Evolutionary conservation across 352 stramenopile genomes (phyloP), one percentile per base, ranked within the genome.

Genomic region (Plasmopara muralis): DNA sequence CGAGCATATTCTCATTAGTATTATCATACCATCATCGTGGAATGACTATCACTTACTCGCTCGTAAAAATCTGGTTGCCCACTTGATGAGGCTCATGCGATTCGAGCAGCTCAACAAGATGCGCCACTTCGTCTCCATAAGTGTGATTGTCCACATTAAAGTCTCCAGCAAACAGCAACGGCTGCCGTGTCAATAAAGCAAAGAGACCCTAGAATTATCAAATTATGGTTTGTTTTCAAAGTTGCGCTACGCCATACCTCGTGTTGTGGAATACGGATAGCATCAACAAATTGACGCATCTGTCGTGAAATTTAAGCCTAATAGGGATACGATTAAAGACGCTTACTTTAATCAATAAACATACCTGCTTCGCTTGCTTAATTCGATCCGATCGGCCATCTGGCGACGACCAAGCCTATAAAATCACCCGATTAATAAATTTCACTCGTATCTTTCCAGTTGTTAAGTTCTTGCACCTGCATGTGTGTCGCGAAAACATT

Each of bases 401-500:
- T n/a, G 64, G 50, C 0, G 82, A 89, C 12, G 82, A 92, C 82
- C 82, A 92, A 6, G 82, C 82, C 75, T 87, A 50, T 18, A 61
- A 38, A 14, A 10, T 9, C 45, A 34, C 0, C 20, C 20, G 8
- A 46, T 29, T 2, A 53, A 9, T 5, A 38, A 12, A 2, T 46
- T 15, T 30, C 2, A 39, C n/a, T 1, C 9, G 12, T 30, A 4
- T 28, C n/a, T 16, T 30, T 38, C 13, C 5, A 31, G 9, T 12
- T n/a, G 20, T 10, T 13, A 35, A 33, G 9, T n/a, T 1, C 12
- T 43, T 29, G 1, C 41, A 82, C 76, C 70, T 92, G 83, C 77
- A 93, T 89, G 61, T 93, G 83, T 28, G 83, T 90, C 16, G 77
- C 79, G 57, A 90, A 93, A 10, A 93, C 71, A 50, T 93, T 93